A percentile compares a stretch with the other conserved stretches of the same genome.
Conservation (phyloP, 139 green algal species). For the Tetradesmus obliquus region DNA sequence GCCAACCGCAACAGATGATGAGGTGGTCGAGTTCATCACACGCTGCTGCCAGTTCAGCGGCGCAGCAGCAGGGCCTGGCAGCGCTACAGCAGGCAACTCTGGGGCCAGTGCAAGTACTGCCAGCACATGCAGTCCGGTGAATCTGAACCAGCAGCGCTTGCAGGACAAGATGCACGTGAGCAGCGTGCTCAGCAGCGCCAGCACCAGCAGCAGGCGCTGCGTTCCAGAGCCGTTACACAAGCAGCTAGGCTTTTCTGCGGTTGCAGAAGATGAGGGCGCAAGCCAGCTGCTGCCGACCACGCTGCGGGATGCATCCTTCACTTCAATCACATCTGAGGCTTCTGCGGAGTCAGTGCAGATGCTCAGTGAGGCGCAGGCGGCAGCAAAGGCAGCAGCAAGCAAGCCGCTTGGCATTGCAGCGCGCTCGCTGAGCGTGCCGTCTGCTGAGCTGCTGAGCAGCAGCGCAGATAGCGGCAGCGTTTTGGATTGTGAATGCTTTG, state of each 20-base stretch:
- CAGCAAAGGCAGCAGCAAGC: background rate
- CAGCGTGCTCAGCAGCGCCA: constrained; percentile 38
- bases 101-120: background rate
- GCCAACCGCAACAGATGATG: background rate
- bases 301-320: constrained; percentile 23
- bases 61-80: background rate
- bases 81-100: background rate
- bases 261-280: background rate
- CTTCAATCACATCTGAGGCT: constrained; percentile 6
- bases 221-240: constrained; percentile 33
- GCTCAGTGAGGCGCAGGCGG: background rate
- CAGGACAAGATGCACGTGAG: constrained; percentile 43
- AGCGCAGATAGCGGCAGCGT: constrained; percentile 6
- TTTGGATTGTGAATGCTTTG: background rate
- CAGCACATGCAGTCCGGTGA: constrained; percentile 16
- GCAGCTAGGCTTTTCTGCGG: constrained; percentile 32
- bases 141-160: constrained; percentile 18
- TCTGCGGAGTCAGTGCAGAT: constrained; percentile 32
- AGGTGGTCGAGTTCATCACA: constrained; percentile 35
- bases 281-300: background rate
- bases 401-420: background rate
- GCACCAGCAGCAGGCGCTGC: constrained; percentile 21
- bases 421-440: background rate
- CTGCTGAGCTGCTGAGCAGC: background rate
- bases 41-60: constrained; percentile 30